A percentile compares a stretch with the other conserved stretches of the same genome.
Conservation (phyloP, 768 basidiomycete species). For the Hericium rajendrae region DNA sequence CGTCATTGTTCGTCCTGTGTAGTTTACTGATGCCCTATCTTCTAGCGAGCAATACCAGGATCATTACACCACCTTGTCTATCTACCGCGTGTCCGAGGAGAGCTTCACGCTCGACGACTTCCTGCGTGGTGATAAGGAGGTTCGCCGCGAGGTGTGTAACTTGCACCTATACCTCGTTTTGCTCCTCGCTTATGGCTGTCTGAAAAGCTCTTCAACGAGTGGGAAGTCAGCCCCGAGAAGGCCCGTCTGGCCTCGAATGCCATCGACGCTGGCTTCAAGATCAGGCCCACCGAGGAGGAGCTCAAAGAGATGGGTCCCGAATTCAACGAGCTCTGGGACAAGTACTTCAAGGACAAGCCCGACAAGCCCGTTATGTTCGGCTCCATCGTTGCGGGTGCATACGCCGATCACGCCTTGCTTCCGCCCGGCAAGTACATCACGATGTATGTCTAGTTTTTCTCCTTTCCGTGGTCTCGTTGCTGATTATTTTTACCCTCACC, state of each 20-base stretch:
- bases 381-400: slow-evolving; percentile 59
- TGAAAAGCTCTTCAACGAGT: slow-evolving; percentile 44
- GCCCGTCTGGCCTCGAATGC: slow-evolving; percentile 59
- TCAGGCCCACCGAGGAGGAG: slow-evolving; percentile 59
- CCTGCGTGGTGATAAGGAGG: slow-evolving; percentile 54
- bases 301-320: slow-evolving; percentile 74
- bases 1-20: neutral
- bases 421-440: slow-evolving; percentile 67
- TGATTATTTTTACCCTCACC: neutral
- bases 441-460: slow-evolving; percentile 31
- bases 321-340: slow-evolving; percentile 59
- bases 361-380: slow-evolving; percentile 75
- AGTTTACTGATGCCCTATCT: neutral
- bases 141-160: slow-evolving; percentile 38
- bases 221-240: slow-evolving; percentile 60
- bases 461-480: neutral
- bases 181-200: neutral
- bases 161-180: neutral
- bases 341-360: slow-evolving; percentile 71
- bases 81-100: slow-evolving; percentile 62
- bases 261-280: slow-evolving; percentile 74
- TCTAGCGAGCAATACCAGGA: slow-evolving; percentile 62
- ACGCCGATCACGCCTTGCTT: slow-evolving; percentile 60
- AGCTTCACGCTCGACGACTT: slow-evolving; percentile 56
- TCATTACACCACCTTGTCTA: slow-evolving; percentile 60